Percentiles rank a stretch among this genome's conserved stretches.
phyloP scores from a whole-genome alignment of 177 flowering plant species.

The Telopea speciosissima region DNA sequence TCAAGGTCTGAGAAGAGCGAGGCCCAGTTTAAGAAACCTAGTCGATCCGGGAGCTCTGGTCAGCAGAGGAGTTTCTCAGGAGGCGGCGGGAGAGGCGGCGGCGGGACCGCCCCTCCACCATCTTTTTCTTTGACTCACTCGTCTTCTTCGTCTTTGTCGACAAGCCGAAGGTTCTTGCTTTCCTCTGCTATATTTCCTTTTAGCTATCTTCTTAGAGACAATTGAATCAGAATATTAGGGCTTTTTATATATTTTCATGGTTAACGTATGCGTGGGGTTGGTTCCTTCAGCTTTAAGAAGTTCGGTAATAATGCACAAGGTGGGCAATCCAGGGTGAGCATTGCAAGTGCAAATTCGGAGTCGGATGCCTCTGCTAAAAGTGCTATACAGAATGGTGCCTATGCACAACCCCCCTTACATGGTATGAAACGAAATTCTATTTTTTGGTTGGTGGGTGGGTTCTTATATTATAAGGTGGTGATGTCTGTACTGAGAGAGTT shows the following conservation, averaged over 20 bases:
- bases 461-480: background rate
- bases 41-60: conserved; percentile 22
- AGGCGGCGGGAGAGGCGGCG: conserved; percentile 17
- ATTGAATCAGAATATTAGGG: background rate
- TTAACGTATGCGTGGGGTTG: background rate
- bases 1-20: conserved; percentile 21
- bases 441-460: background rate
- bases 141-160: conserved; percentile 3
- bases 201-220: background rate
- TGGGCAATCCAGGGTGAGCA: conserved; percentile 32
- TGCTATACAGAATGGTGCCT: conserved; percentile 35
- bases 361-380: conserved; percentile 22
- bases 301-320: conserved; percentile 42
- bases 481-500: background rate
- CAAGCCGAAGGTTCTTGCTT: background rate
- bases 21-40: conserved; percentile 17
- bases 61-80: conserved; percentile 19
- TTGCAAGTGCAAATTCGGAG: conserved; percentile 18
- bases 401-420: conserved; percentile 27
- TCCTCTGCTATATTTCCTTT: background rate
- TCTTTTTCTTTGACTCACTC: conserved; percentile 4
- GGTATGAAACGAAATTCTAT: conserved; percentile 18
- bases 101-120: conserved; percentile 13
- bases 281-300: conserved; percentile 33
- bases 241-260: background rate